Evolutionary conservation across 2,329 filamentous ascomycete species (phyloP).

Genomic region (Tolypocladium guangdongense): DNA sequence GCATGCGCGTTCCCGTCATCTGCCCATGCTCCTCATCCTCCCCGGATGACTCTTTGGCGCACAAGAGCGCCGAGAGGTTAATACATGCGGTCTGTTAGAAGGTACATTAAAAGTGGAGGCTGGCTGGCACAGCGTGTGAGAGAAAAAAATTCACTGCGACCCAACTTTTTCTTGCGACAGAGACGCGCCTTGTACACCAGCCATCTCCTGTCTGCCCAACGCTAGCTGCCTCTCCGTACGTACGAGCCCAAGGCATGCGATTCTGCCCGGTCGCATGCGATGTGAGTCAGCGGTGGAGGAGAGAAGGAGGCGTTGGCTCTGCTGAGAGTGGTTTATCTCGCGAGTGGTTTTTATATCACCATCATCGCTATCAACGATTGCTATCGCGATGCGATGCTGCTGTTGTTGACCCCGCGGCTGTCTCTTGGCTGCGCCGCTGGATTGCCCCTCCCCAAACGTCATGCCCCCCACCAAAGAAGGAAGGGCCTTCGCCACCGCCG

Average conservation of each 20-base stretch:
- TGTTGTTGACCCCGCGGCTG: background rate
- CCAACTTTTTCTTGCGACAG: slow-evolving; percentile 5
- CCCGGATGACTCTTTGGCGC: background rate
- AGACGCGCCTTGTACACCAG: slow-evolving; percentile 6
- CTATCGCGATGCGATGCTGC: background rate
- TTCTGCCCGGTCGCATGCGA: slow-evolving; percentile 1
- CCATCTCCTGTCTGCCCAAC: slow-evolving; percentile 15
- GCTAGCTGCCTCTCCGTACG: no score
- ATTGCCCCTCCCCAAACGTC: slow-evolving; percentile 20
- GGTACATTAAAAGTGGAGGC: slow-evolving; percentile 10
- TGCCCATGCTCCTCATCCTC: background rate
- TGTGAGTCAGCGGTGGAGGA: background rate
- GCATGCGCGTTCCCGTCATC: background rate
- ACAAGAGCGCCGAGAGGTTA: no score
- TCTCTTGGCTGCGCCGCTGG: background rate
- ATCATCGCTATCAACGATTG: background rate
- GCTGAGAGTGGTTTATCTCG: background rate
- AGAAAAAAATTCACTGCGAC: slow-evolving; percentile 15
- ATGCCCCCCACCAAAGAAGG: slow-evolving; percentile 21
- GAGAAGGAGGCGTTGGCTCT: background rate
- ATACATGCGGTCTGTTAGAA: slow-evolving; percentile 19
- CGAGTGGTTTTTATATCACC: background rate
- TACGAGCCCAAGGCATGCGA: slow-evolving; percentile 12
- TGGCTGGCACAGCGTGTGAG: background rate
- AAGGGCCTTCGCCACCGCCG: slow-evolving; percentile 14